Conservation (phyloP, 192 early-diverging fungal species). For the Coemansia sp. region DNA sequence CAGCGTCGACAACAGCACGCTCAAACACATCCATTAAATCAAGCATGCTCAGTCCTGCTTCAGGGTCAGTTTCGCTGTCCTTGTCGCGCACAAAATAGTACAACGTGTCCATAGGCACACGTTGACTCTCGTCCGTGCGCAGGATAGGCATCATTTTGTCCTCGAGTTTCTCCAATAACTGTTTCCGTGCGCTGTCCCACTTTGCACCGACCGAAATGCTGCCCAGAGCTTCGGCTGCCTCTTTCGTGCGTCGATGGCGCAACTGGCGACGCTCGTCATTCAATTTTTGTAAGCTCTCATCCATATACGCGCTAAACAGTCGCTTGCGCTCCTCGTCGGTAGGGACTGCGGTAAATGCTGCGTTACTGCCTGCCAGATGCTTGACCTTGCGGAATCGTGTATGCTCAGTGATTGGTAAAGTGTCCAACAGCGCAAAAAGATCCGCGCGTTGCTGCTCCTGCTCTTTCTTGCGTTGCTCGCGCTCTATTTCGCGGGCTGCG, state of each 20-base stretch:
- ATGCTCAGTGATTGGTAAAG: slow-evolving; percentile 53
- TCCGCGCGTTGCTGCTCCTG: slow-evolving; percentile 52
- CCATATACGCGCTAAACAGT: slow-evolving; percentile 74
- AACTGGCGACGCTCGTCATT: slow-evolving; percentile 62
- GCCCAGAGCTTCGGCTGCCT: slow-evolving; percentile 22
- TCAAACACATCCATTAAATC: slow-evolving; percentile 85
- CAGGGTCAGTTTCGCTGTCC: slow-evolving; percentile 17
- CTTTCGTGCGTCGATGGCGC: slow-evolving; percentile 63
- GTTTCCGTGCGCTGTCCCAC: slow-evolving; percentile 27
- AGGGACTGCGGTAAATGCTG: slow-evolving; percentile 61
- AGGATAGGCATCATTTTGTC: slow-evolving; percentile 39
- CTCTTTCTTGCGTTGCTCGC: slow-evolving; percentile 5
- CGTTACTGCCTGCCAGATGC: slow-evolving; percentile 61
- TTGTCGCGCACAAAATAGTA: slow-evolving; percentile 7
- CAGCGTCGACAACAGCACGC: slow-evolving; percentile 59
- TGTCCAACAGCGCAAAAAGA: slow-evolving; percentile 59
- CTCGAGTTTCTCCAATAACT: slow-evolving; percentile 22
- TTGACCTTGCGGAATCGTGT: slow-evolving; percentile 55
- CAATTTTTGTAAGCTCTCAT: slow-evolving; percentile 63
- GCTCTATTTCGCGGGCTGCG: slow-evolving; percentile 56
- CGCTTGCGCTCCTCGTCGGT: slow-evolving; percentile 60
- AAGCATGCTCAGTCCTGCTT: slow-evolving; percentile 67
- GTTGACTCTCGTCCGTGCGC: slow-evolving; percentile 12
- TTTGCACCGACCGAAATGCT: slow-evolving; percentile 12
- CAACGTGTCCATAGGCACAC: slow-evolving; percentile 17